Percentiles rank a stretch among this genome's conserved stretches.
These are phyloP conservation scores for Hsuehochloa calcarea DNA, from an alignment of 176 grass and related monocot species.

Conservation along the genomic window DNA sequence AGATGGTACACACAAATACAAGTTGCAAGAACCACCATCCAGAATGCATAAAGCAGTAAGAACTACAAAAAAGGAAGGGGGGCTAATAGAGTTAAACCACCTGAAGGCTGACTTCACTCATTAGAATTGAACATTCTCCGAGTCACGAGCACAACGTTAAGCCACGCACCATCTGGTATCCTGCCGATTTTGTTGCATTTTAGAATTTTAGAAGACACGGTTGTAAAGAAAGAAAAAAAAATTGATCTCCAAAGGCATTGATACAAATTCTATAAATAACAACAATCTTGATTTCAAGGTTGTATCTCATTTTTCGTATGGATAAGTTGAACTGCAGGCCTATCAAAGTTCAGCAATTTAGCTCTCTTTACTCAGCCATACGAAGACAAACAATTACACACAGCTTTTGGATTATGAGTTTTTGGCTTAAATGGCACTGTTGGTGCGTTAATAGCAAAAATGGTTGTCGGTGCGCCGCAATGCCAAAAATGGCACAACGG, in stretches of 20 bases:
- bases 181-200: neutral
- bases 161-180: neutral
- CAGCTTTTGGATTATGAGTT: neutral
- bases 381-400: neutral
- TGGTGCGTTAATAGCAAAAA: too few species aligned
- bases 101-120: neutral
- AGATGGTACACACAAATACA: conserved; percentile 19
- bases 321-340: neutral
- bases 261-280: neutral
- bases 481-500: too few species aligned
- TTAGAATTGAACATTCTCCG: neutral
- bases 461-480: too few species aligned
- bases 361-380: neutral
- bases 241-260: neutral
- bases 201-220: neutral
- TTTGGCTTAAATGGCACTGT: too few species aligned
- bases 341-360: conserved; percentile 8
- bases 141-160: conserved; percentile 4
- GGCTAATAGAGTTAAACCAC: neutral
- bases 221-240: conserved; percentile 22
- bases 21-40: neutral
- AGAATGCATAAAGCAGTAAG: conserved; percentile 22
- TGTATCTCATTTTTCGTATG: conserved; percentile 2
- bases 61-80: neutral
- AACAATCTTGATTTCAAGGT: neutral